These are phyloP conservation scores for Leishmania aethiopica DNA, from an alignment of 208 protist genomes.

Conservation along the genomic window DNA sequence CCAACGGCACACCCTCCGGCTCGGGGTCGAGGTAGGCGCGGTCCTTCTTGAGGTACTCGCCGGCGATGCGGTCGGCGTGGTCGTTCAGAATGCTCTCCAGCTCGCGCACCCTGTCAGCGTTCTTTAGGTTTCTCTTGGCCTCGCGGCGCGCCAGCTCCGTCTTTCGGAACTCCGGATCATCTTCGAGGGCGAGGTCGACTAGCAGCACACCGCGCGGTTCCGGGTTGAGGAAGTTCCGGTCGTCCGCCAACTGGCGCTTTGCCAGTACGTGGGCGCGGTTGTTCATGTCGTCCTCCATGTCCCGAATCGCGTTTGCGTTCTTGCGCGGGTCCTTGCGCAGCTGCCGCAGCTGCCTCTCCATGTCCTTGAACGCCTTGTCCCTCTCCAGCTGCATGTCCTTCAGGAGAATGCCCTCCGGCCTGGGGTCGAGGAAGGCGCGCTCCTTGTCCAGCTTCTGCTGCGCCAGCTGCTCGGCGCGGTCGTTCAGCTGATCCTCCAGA, in stretches of 20 bases:
- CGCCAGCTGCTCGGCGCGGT: constrained; percentile 60
- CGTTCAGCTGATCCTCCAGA: constrained; percentile 64
- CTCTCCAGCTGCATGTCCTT: constrained; percentile 58
- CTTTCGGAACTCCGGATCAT: constrained; percentile 54
- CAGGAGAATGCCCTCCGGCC: constrained; percentile 63
- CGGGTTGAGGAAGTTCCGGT: constrained; percentile 68
- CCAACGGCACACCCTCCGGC: constrained; percentile 73
- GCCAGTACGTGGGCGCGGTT: constrained; percentile 59
- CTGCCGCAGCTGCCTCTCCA: constrained; percentile 56
- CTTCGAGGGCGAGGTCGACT: constrained; percentile 59
- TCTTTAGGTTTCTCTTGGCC: constrained; percentile 51
- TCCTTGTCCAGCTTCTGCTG: constrained; percentile 53
- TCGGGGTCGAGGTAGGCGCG: constrained; percentile 73
- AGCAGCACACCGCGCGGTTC: constrained; percentile 75
- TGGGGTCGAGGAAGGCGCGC: constrained; percentile 54
- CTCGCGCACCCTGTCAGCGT: constrained; percentile 34
- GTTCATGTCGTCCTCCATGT: constrained; percentile 63
- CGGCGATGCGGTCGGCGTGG: constrained; percentile 58
- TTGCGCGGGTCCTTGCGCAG: constrained; percentile 47
- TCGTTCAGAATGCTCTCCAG: constrained; percentile 68
- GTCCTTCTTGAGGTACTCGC: constrained; percentile 69
- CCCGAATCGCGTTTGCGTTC: constrained; percentile 43
- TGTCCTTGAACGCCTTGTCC: constrained; percentile 53
- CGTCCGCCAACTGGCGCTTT: constrained; percentile 43
- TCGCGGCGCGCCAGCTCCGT: constrained; percentile 55